Evolutionary conservation across 305 asterid species (phyloP).

Genomic region (Fraxinus velutina): DNA sequence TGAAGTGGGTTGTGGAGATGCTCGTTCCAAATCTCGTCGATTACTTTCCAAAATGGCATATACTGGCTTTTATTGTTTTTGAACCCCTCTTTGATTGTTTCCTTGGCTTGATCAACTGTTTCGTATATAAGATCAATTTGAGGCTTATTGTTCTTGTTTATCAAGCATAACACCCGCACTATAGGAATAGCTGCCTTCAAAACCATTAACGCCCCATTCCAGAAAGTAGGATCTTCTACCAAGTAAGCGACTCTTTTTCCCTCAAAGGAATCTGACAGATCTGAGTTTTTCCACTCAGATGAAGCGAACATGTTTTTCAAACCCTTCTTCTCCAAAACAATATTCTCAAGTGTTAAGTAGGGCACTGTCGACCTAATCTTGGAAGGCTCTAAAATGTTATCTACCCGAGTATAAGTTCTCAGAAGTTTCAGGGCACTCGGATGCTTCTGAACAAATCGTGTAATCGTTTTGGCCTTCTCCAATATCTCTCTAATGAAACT

Average conservation of each 20-base stretch:
- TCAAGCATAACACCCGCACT: conserved; percentile 39
- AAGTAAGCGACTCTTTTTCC: conserved; percentile 38
- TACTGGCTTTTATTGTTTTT: conserved; percentile 27
- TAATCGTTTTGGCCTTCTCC: conserved; percentile 42
- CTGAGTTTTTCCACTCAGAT: conserved; percentile 24
- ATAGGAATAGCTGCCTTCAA: conserved; percentile 54
- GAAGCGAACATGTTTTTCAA: conserved; percentile 35
- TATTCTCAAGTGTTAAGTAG: conserved; percentile 52
- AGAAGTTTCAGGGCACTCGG: conserved; percentile 26
- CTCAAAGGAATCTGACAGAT: conserved; percentile 21
- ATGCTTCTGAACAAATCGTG: conserved; percentile 33
- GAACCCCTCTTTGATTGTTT: conserved; percentile 42
- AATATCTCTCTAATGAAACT: conserved; percentile 32
- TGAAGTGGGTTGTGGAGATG: conserved; percentile 63
- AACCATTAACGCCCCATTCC: conserved; percentile 37
- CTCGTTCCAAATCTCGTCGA: conserved; percentile 58
- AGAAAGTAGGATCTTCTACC: conserved; percentile 41
- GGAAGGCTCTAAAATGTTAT: conserved; percentile 32
- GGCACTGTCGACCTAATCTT: conserved; percentile 30
- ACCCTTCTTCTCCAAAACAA: conserved; percentile 33
- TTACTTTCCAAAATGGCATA: conserved; percentile 44
- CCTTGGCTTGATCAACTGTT: conserved; percentile 62
- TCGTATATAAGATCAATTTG: conserved; percentile 50
- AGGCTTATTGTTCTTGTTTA: conserved; percentile 29
- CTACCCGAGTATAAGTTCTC: conserved; percentile 20